Evolutionary conservation across 2,329 filamentous ascomycete species (phyloP), one percentile per base, ranked within the genome.

Genomic region (Nemania sp.): DNA sequence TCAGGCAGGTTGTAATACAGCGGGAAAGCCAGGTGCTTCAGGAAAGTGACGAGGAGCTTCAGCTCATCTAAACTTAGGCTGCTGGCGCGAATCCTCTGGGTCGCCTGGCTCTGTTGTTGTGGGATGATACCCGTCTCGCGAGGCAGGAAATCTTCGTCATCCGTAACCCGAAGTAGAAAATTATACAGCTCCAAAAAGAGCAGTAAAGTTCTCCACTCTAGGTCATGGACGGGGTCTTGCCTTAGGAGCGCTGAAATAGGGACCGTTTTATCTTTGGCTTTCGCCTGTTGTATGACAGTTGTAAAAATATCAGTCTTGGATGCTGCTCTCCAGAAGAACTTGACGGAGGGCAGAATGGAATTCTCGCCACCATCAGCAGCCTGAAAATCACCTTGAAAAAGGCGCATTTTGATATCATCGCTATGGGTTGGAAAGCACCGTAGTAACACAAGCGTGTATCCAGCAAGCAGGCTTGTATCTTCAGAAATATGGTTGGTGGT

Each of bases 151-250:
- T 99, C 95, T 67, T 98, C 94, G 65, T 99, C 95, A 68, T 99
- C 95, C 73, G 94, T 96, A 35, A 98, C 86, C 68, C 95, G 90
- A 12, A 98, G 80, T 2, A 97, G 87, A 72, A 98, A 98, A 2
- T 90, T 92, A 73, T 97, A 99, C 0, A 99, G 83, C 69, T 99
- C 95, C 5, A 99, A 82, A 71, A 99, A 98, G 0, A 99, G 83
- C 0, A 98, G 80, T 43, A 97, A 86, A 1, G 95, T 88, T 17
- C 90, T 88, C 95, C 95, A 99, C 72, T 98, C 92, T 67, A 88
- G 83, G 76, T 76, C 80, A 75, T 72, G 81, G 65, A 67, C 70
- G 55, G 73, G 61, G 37, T 74, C 73, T 48, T 63, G 65, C 25
- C 70, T 66, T 10, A 76, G 61, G 29, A 75, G 59, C 6, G 64